Base-by-base conservation (phyloP, 2,329 filamentous ascomycete species). In the Colletotrichum siamense region DNA sequence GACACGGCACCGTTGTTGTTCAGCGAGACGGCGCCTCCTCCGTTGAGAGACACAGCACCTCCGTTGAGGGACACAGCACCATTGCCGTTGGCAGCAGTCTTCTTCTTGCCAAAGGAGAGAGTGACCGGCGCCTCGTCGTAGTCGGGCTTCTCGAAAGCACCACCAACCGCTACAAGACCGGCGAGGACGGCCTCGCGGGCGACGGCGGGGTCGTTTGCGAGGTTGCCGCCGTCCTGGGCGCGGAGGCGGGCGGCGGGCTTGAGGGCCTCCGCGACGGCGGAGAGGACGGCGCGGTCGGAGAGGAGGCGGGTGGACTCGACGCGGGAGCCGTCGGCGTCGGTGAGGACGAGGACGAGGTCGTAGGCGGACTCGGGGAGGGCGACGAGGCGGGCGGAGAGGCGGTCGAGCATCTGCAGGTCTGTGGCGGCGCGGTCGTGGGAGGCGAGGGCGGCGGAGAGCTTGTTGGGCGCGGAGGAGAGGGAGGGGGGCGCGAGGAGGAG, bases 381-480 rank as follows among this genome's bases (percentile, higher is more conserved):
- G 73, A 97, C 95, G 49, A 98, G 89, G 77, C 95, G 95, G 44
- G 95, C 91, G 3, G 95, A 92, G 55, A 99, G 91, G 68, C 97
- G 95, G 87, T 99, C 97, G 77, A 99, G 94, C 97, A 99, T 99
- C 85, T 99, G 97, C 69, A 99, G 90, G 83, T 99, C 97, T 77
- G 96, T 96, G 62, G 91, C 88, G 78, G 90, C 87, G 82, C 95
- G 94, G 84, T 97, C 93, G 87, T 95, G 93, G 73, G 92, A 88
- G 75, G 92, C 89, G 81, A 98, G 91, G 77, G 97, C 89, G 79
- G 88, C 87, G 79, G 92, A 91, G 79, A 99, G 90, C 81, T 92
- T 92, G 79, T 95, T 93, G 79, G 96, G 95, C 85, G 98, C 94
- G 71, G 95, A 92, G 79, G 97, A 94, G 81, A 99, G 91, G 28